Evolutionary conservation across 2,329 filamentous ascomycete species (phyloP), one percentile per base, ranked within the genome.

Genomic region (Ceratocystis colombiana): DNA sequence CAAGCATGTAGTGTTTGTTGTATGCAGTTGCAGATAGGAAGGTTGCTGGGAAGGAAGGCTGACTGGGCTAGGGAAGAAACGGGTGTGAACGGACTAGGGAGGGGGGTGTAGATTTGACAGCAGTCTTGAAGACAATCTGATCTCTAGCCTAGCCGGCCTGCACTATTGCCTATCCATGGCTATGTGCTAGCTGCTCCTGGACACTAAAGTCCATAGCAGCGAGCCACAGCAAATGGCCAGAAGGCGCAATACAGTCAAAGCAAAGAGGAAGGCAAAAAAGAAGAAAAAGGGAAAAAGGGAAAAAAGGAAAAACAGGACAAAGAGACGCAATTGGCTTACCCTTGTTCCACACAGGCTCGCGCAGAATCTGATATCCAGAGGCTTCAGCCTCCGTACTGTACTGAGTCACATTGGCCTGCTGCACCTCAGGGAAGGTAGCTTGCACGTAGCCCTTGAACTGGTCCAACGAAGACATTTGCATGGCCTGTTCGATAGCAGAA

Each of bases 341-440:
- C 78, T 85, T 86, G 73, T 87, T 87, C 83, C 83, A 86, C 62
- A 82, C 77, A 69, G 84, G 83, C 73, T 87, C 82, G 64, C 79
- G 76, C 67, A 87, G 77, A 67, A 87, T 76, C 74, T 86, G 84
- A 73, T 84, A 84, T 70, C 84, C 84, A 68, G 76, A 76, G 69
- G 84, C 84, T 70, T 79, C 74, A 66, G 75, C 73, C 71, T 82
- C 74, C 61, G 78, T 70, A 62, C 83, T 71, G 72, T 85, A 84
- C 69, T 85, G 79, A 59, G 82, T 84, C 64, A 76, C 71, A 55
- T 75, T 74, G 69, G 77, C 73, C 72, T 87, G 84, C 69, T 80
- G 76, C 70, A 86, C 79, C 72, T 82, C 79, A 68, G 76, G 76
- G 70, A 80, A 85, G 72, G 79, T 77, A 72, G 82, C 78, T 72